Conservation (phyloP, 1,139 yeast species). For the Pichia kudriavzevii region DNA sequence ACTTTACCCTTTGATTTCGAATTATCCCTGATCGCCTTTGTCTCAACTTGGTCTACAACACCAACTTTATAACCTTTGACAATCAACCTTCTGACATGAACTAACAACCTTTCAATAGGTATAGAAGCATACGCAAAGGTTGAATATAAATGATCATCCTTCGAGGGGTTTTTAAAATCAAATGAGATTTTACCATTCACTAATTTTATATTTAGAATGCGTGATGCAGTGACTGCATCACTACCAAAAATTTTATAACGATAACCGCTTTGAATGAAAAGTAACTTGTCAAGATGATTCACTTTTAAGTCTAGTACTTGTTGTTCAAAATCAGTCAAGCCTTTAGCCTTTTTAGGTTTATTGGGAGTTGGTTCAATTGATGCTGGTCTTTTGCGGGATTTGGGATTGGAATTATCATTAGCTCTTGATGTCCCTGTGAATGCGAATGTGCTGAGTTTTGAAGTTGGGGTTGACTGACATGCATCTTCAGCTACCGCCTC, state of each 20-base stretch:
- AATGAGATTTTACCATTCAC: conserved; percentile 56
- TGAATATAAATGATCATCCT: conserved; percentile 37
- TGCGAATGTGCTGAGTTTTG: background rate
- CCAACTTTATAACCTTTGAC: conserved; percentile 71
- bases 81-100: conserved; percentile 63
- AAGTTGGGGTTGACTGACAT: background rate
- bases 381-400: background rate
- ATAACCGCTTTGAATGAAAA: conserved; percentile 86
- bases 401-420: background rate
- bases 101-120: conserved; percentile 67
- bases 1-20: conserved; percentile 36
- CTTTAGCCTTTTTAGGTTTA: conserved; percentile 4
- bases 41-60: conserved; percentile 77
- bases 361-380: background rate
- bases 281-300: conserved; percentile 53
- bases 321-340: conserved; percentile 71
- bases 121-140: conserved; percentile 79
- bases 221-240: conserved; percentile 69
- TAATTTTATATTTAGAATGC: conserved; percentile 60
- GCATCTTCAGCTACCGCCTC: background rate
- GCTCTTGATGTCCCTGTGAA: background rate
- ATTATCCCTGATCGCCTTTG: conserved; percentile 61
- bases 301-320: conserved; percentile 64
- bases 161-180: conserved; percentile 37
- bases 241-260: conserved; percentile 80